These are phyloP conservation scores for Iris macrosiphon DNA, from an alignment of 106 monocot genomes.

Conservation along the genomic window DNA sequence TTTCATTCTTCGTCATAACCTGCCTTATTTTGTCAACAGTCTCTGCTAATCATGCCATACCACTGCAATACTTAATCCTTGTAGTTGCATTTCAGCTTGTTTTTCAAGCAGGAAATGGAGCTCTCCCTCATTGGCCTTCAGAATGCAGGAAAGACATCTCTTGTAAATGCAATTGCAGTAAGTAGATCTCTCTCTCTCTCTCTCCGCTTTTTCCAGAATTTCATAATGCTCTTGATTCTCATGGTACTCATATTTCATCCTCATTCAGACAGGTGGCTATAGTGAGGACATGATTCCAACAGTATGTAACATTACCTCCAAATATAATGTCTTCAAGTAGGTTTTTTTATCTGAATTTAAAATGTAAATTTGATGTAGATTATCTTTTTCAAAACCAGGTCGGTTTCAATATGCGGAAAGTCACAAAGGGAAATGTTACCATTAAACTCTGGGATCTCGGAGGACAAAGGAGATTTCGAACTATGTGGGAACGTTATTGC, in stretches of 20 bases:
- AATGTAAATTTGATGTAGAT: slow-evolving; percentile 1
- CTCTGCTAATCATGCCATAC: not conserved
- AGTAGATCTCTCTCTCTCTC: no score
- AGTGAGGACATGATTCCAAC: slow-evolving; percentile 99
- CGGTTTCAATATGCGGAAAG: slow-evolving; percentile 97
- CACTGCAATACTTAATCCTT: not conserved
- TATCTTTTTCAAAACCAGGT: slow-evolving; percentile 41
- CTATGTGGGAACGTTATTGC: slow-evolving; percentile 98
- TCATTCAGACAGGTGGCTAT: slow-evolving; percentile 82
- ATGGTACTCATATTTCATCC: not conserved
- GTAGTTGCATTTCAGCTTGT: slow-evolving; percentile 52
- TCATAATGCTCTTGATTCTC: not conserved
- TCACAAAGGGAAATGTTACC: slow-evolving; percentile 96
- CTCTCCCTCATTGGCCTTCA: slow-evolving; percentile 94
- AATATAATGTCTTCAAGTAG: no score
- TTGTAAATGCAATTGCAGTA: slow-evolving; percentile 93
- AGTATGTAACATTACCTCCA: slow-evolving; percentile 39
- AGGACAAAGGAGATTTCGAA: slow-evolving; percentile 84
- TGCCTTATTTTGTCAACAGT: not conserved
- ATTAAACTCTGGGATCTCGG: slow-evolving; percentile 98
- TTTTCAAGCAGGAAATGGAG: slow-evolving; percentile 98
- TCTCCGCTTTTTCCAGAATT: slow-evolving; percentile 5
- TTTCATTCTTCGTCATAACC: no score
- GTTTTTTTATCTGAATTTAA: not conserved
- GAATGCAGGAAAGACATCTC: slow-evolving; percentile 96